Conservation (phyloP, 495 filamentous ascomycete genomes). For the Geopyxis carbonaria region DNA sequence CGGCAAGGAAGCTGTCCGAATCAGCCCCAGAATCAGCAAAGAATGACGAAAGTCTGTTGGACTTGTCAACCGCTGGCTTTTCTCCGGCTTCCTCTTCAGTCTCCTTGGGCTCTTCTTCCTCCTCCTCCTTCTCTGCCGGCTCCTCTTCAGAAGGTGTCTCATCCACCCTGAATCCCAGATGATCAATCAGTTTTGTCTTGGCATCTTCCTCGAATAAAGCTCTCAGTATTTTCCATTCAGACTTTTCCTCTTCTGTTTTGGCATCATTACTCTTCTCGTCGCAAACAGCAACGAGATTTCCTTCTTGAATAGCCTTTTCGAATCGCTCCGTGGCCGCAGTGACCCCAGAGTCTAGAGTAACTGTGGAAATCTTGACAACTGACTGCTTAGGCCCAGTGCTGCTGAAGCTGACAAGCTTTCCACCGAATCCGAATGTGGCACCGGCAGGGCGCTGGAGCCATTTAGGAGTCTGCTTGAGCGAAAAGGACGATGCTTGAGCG, state of each 20-base stretch:
- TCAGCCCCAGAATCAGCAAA: slow-evolving; percentile 58
- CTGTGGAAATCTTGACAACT: slow-evolving; percentile 64
- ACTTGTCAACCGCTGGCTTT: slow-evolving; percentile 32
- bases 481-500: slow-evolving; percentile 77
- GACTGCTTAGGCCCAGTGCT: slow-evolving; percentile 44
- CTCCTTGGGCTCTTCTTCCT: slow-evolving; percentile 5
- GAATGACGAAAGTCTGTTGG: slow-evolving; percentile 57
- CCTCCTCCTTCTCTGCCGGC: slow-evolving; percentile 25
- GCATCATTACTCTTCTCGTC: slow-evolving; percentile 57
- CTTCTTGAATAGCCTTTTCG: slow-evolving; percentile 60
- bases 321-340: slow-evolving; percentile 72
- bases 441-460: slow-evolving; percentile 79
- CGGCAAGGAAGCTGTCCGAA: slow-evolving; percentile 64
- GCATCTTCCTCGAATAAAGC: slow-evolving; percentile 70
- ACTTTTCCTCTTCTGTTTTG: slow-evolving; percentile 73
- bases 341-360: slow-evolving; percentile 74
- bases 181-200: slow-evolving; percentile 61
- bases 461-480: slow-evolving; percentile 66
- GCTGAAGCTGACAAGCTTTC: slow-evolving; percentile 69
- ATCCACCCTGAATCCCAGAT: slow-evolving; percentile 64
- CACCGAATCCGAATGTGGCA: slow-evolving; percentile 90
- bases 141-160: slow-evolving; percentile 38
- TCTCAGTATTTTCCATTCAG: slow-evolving; percentile 86
- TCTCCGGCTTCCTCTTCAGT: slow-evolving; percentile 30
- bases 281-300: slow-evolving; percentile 63